phyloP scores from a whole-genome alignment of 1,284 basidiomycete genomes.

The Moniliella sp. region DNA sequence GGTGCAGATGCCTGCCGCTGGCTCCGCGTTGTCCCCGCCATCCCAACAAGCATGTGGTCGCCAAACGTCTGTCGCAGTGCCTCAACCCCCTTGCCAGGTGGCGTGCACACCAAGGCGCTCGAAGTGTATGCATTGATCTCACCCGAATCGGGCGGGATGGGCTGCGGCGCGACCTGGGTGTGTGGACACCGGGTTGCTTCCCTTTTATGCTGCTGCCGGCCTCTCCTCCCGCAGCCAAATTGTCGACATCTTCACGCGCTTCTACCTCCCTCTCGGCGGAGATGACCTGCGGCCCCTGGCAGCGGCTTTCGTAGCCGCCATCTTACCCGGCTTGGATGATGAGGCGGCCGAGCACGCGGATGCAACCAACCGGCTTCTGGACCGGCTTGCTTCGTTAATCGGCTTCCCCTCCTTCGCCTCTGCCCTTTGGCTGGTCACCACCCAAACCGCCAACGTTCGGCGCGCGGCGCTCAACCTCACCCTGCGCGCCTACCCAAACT shows the following conservation, averaged over 20 bases:
- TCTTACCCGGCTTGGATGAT: conserved; percentile 45
- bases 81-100: conserved; percentile 86
- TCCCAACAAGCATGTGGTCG: conserved; percentile 82
- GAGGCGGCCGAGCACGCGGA: conserved; percentile 70
- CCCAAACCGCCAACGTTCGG: conserved; percentile 66
- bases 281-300: conserved; percentile 61
- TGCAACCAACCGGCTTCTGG: conserved; percentile 61
- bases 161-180: conserved; percentile 59
- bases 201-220: conserved; percentile 96
- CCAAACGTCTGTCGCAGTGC: conserved; percentile 85
- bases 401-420: conserved; percentile 67
- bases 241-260: conserved; percentile 19
- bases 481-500: conserved; percentile 47
- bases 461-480: conserved; percentile 73
- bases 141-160: conserved; percentile 71
- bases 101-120: conserved; percentile 82
- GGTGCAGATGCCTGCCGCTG: conserved; percentile 15
- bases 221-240: conserved; percentile 43
- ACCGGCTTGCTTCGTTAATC: conserved; percentile 56
- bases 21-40: conserved; percentile 44
- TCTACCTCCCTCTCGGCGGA: conserved; percentile 66
- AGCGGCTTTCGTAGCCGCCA: conserved; percentile 74
- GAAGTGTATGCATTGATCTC: conserved; percentile 84
- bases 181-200: conserved; percentile 89
- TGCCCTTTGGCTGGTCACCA: conserved; percentile 76